These are phyloP conservation scores for Planoprotostelium fungivorum DNA, from an alignment of 78 protist species.

Conservation along the genomic window DNA sequence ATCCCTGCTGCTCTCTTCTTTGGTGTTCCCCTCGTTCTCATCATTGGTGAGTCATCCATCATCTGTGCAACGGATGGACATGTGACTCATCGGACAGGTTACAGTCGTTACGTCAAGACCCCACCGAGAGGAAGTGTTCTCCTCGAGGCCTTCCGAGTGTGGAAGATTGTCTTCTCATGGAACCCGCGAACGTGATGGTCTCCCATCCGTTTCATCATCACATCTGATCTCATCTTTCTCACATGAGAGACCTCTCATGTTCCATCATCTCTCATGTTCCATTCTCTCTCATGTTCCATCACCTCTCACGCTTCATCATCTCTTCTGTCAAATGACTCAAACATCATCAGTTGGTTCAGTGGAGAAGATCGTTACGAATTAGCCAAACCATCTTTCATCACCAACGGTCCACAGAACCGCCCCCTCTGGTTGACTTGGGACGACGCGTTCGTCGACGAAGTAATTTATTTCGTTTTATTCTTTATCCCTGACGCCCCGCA, in stretches of 20 bases:
- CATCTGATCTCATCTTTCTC: too few species aligned
- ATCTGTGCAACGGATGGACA: too few species aligned
- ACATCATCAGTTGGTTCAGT: neutral
- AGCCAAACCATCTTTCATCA: neutral
- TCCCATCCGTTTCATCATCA: too few species aligned
- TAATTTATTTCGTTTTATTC: neutral
- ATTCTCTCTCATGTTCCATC: too few species aligned
- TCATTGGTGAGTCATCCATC: neutral
- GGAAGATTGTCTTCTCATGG: neutral
- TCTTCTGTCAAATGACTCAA: too few species aligned
- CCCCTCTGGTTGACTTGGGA: neutral
- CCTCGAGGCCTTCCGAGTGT: neutral
- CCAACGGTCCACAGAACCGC: neutral
- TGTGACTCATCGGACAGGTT: too few species aligned
- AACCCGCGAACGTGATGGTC: neutral
- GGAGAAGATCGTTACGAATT: neutral
- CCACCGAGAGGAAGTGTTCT: neutral
- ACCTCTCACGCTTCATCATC: too few species aligned
- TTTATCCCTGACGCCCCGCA: neutral
- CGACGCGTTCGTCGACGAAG: neutral
- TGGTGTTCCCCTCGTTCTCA: neutral
- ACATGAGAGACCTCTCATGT: too few species aligned
- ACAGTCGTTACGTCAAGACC: neutral
- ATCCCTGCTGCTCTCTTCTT: neutral
- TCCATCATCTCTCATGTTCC: too few species aligned